A percentile compares a stretch with the other conserved stretches of the same genome.
Evolutionary conservation across 2,329 filamentous ascomycete species (phyloP).

Genomic region (Exophiala phaeomuriformis): DNA sequence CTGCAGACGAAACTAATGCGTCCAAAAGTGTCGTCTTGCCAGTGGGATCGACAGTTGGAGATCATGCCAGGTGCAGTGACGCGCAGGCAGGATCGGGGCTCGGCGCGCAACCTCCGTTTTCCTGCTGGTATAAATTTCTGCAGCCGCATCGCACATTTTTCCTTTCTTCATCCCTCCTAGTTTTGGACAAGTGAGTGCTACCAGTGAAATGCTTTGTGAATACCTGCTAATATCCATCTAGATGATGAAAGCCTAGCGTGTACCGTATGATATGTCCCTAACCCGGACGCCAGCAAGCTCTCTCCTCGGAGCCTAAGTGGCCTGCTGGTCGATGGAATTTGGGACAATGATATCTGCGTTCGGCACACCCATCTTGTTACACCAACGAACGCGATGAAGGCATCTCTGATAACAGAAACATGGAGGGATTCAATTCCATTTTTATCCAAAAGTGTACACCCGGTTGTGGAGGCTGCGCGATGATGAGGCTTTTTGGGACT

Average conservation of each 20-base stretch:
- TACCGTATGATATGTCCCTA: constrained; percentile 74
- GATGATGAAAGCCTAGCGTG: constrained; percentile 95
- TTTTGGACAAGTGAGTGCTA: constrained; percentile 83
- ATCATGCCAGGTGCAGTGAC: background rate
- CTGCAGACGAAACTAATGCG: no score
- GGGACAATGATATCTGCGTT: constrained; percentile 81
- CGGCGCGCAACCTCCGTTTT: constrained; percentile 10
- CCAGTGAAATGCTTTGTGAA: background rate
- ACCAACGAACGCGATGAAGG: constrained; percentile 90
- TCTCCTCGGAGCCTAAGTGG: constrained; percentile 88
- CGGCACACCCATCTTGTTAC: constrained; percentile 99
- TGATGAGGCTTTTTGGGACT: background rate
- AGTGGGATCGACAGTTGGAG: background rate
- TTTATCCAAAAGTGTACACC: background rate
- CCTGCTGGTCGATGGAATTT: constrained; percentile 62
- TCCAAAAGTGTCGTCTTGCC: no score
- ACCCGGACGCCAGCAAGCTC: constrained; percentile 64
- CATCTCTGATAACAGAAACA: constrained; percentile 57
- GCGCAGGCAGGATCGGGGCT: background rate
- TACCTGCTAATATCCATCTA: constrained; percentile 11
- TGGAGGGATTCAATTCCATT: constrained; percentile 40
- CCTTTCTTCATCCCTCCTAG: constrained; percentile 89
- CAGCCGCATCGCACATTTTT: constrained; percentile 38
- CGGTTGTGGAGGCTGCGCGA: background rate
- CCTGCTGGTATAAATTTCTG: constrained; percentile 22